Base-by-base conservation (phyloP, 2,329 filamentous ascomycete species). In the Trichoderma gracile region DNA sequence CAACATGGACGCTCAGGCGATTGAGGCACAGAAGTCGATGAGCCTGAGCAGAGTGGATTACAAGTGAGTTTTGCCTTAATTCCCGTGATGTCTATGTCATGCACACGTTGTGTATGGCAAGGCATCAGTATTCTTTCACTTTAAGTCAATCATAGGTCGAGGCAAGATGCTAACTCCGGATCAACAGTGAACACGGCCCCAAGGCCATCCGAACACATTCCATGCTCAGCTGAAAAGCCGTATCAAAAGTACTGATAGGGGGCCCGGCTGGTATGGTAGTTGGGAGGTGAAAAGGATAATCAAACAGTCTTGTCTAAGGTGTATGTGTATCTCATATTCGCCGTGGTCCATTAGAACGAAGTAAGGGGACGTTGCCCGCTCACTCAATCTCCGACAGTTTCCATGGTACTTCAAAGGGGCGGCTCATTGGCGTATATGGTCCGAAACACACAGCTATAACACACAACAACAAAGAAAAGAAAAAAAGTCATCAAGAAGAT, bases 11-110 rank as follows among this genome's bases (percentile, higher is more conserved):
- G 79, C 78, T 30, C 77, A 80, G 68, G 78, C 79, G 17, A 67
- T 80, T 50, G 84, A 87, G 72, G 78, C 79, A 17, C 83, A 86
- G 74, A 78, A 83, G 49, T 71, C 79, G 64, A 86, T 86, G 81
- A 86, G 83, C 68, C 73, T 87, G 64, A 84, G 77, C 68, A 78
- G 85, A 45, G 81, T 86, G 3, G 85, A 87, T 68, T 87, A 86
- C 72, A 87, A 87, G 85, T 86, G 74, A 76, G 84, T 77, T 49
- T n/a, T n/a, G n/a, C n/a, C n/a, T 50, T 45, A n/a, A n/a, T 7
- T 12, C 14, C 27, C 27, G 27, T 27, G n/a, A n/a, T 27, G 27
- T 27, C n/a, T n/a, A n/a, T n/a, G n/a, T n/a, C n/a, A n/a, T n/a
- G n/a, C n/a, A n/a, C n/a, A n/a, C n/a, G n/a, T 27, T 27, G 6